Percentiles rank a stretch among this genome's conserved stretches.
Conservation (phyloP, 2,329 filamentous ascomycete species). For the Exophiala dermatitidis region DNA sequence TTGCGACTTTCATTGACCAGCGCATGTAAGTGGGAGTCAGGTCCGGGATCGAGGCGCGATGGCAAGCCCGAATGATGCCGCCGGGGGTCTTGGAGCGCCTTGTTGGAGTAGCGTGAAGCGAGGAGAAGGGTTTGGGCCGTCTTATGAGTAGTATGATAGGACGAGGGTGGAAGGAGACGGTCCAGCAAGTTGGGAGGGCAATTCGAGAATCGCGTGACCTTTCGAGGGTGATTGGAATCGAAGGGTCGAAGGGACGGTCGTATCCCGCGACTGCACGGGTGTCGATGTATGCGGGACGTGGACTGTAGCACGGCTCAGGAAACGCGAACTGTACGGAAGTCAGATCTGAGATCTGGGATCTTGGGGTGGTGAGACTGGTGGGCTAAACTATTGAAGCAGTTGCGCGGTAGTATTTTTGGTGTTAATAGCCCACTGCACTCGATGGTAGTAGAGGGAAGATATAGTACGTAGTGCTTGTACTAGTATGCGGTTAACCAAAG, state of each 20-base stretch:
- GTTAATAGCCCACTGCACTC: not conserved
- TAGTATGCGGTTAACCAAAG: not conserved
- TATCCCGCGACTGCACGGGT: not conserved
- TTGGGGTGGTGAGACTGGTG: not conserved
- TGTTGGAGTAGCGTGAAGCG: not conserved
- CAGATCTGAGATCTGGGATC: not conserved
- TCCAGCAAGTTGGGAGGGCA: not conserved
- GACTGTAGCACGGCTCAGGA: too few relatives aligned
- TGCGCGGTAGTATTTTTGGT: not conserved
- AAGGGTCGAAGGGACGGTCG: not conserved
- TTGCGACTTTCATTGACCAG: conserved; percentile 16
- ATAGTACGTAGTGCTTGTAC: not conserved
- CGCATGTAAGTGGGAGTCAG: conserved; percentile 9
- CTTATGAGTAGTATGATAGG: not conserved
- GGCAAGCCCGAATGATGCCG: not conserved
- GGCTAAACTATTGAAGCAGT: not conserved
- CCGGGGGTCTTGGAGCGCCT: not conserved
- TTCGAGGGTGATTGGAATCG: not conserved
- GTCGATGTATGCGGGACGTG: too few relatives aligned
- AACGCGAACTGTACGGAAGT: too few relatives aligned
- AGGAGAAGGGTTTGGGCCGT: not conserved
- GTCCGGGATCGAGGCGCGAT: conserved; percentile 2
- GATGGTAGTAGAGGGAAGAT: not conserved
- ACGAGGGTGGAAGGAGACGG: not conserved
- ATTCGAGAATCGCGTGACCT: not conserved